Conservation (phyloP, 1,284 basidiomycete genomes). For the Rhodotorula sp. region DNA sequence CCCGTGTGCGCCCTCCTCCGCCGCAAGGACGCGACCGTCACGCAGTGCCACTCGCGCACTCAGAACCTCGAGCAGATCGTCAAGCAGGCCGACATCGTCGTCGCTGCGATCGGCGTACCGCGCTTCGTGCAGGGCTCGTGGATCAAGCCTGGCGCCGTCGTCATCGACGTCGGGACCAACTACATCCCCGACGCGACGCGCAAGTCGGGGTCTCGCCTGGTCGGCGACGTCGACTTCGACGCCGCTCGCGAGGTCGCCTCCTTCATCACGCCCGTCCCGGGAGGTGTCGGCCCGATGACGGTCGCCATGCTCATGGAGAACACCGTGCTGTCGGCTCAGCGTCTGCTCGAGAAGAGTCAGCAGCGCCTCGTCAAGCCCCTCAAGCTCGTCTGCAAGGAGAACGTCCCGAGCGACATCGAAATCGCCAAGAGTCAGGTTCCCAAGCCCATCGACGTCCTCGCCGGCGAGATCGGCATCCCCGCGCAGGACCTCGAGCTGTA, state of each 20-base stretch:
- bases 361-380: constrained; percentile 72
- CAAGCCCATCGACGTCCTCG: constrained; percentile 81
- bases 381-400: constrained; percentile 71
- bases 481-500: constrained; percentile 90
- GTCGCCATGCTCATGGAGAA: constrained; percentile 99
- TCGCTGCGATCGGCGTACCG: constrained; percentile 90
- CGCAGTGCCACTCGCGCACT: constrained; percentile 93
- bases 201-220: constrained; percentile 93
- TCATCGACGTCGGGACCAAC: constrained; percentile 98
- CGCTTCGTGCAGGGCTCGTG: constrained; percentile 90
- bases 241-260: constrained; percentile 76
- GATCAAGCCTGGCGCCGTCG: constrained; percentile 91
- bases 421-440: constrained; percentile 94
- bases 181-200: constrained; percentile 87
- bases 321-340: constrained; percentile 80
- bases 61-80: constrained; percentile 78
- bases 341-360: constrained; percentile 70
- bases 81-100: constrained; percentile 83
- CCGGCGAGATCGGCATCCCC: constrained; percentile 83
- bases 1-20: constrained; percentile 90
- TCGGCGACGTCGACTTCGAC: constrained; percentile 91
- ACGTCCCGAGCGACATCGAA: constrained; percentile 92
- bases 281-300: constrained; percentile 99
- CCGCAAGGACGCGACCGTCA: constrained; percentile 91
- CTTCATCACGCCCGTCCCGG: constrained; percentile 94